Evolutionary conservation across 2,329 filamentous ascomycete genomes (phyloP).

Genomic region (Fonsecaea pedrosoi): DNA sequence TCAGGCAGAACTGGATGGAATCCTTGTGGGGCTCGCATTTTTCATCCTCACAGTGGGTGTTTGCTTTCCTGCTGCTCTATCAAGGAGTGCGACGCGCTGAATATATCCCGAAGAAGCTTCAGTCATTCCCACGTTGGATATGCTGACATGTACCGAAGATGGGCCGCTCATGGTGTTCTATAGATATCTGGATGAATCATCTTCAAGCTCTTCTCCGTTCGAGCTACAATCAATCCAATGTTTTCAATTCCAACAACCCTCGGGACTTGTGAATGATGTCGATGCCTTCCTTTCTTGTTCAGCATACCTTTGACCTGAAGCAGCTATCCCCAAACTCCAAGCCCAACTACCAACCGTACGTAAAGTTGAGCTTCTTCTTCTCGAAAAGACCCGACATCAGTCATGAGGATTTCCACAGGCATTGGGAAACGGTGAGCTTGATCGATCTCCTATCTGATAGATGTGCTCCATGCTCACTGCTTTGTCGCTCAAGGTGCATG

Average conservation of each 20-base stretch:
- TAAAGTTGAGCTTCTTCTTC: conserved; percentile 20
- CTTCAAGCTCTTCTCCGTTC: too few relatives aligned
- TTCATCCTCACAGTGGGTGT: too few relatives aligned
- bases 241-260: not conserved
- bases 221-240: too few relatives aligned
- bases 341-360: conserved; percentile 16
- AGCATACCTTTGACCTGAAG: conserved; percentile 14
- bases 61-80: too few relatives aligned
- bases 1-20: too few relatives aligned
- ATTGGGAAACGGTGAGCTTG: conserved; percentile 19
- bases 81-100: too few relatives aligned
- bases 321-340: not conserved
- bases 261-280: not conserved
- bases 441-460: not conserved
- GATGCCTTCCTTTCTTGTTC: conserved; percentile 6
- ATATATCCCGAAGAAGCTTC: too few relatives aligned
- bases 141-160: too few relatives aligned
- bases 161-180: too few relatives aligned
- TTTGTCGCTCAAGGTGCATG: conserved; percentile 12
- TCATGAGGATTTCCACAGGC: conserved; percentile 13
- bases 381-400: conserved; percentile 17
- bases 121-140: too few relatives aligned
- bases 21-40: too few relatives aligned
- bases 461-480: not conserved
- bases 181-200: too few relatives aligned